Evolutionary conservation across 1,139 yeast species (phyloP).

Genomic region (Lodderomyces beijingensis): DNA sequence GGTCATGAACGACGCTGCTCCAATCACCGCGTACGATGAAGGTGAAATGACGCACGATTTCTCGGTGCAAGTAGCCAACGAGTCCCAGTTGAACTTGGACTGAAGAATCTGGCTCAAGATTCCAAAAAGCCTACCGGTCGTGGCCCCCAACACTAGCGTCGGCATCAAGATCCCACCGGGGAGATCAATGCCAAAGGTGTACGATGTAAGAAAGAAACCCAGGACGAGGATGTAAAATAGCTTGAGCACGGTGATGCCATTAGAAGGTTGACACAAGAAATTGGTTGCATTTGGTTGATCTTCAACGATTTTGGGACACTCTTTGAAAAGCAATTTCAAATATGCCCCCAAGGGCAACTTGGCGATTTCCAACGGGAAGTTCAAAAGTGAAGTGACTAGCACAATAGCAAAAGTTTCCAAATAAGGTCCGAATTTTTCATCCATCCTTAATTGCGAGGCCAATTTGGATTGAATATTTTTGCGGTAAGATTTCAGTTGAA

Average conservation of each 20-base stretch:
- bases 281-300: constrained; percentile 19
- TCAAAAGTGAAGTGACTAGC: constrained; percentile 46
- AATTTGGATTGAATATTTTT: constrained; percentile 17
- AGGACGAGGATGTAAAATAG: constrained; percentile 44
- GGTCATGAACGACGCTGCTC: constrained; percentile 55
- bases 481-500: constrained; percentile 17
- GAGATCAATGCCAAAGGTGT: constrained; percentile 59
- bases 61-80: constrained; percentile 46
- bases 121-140: constrained; percentile 67
- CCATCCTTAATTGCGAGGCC: constrained; percentile 14
- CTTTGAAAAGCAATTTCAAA: constrained; percentile 57
- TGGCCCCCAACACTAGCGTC: constrained; percentile 65
- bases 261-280: constrained; percentile 34
- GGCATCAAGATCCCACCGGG: constrained; percentile 82
- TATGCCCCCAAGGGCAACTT: constrained; percentile 54
- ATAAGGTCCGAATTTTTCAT: constrained; percentile 20
- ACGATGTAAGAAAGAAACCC: constrained; percentile 56
- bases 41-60: constrained; percentile 53
- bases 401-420: constrained; percentile 50
- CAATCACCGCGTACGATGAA: constrained; percentile 58
- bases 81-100: constrained; percentile 31
- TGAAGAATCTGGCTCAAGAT: constrained; percentile 52
- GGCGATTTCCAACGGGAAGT: constrained; percentile 54
- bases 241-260: constrained; percentile 26
- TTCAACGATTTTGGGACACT: constrained; percentile 41